Conservation (phyloP, 257 asterid genomes). For the Solanum piurae region DNA sequence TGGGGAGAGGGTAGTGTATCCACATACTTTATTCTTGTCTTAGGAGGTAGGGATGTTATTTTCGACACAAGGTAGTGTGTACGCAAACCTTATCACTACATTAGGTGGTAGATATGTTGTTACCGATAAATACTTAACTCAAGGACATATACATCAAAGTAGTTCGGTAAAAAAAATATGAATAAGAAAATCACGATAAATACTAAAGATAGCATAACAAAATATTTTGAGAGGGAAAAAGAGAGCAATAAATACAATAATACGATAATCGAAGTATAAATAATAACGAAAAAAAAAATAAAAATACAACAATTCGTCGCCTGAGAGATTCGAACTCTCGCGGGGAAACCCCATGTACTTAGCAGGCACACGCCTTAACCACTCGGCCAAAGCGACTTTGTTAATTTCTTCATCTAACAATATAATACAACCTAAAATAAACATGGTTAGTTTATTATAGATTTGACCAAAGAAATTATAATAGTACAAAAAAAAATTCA, state of each 20-base stretch:
- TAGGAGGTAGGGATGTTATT: neutral
- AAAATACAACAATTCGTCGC: conserved; percentile 29
- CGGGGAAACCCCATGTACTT: conserved; percentile 98
- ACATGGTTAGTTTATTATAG: neutral
- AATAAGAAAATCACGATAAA: too few species aligned
- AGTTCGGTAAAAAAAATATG: too few species aligned
- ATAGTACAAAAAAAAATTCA: neutral
- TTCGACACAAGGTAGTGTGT: rapidly evolving
- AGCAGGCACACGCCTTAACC: conserved; percentile 50
- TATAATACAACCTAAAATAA: rapidly evolving
- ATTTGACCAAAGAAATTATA: neutral
- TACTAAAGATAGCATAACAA: neutral
- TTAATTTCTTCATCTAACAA: rapidly evolving
- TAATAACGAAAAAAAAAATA: too few species aligned
- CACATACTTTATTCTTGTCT: rapidly evolving
- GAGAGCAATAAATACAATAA: neutral
- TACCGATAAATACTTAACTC: neutral
- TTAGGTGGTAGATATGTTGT: neutral
- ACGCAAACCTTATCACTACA: neutral
- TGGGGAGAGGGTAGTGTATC: neutral
- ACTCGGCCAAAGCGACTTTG: conserved; percentile 5
- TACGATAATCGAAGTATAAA: too few species aligned
- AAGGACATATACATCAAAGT: neutral
- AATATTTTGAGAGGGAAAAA: too few species aligned
- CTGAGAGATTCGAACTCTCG: conserved; percentile 99